Base-by-base conservation (phyloP, 495 filamentous ascomycete species). In the Copromyces sp. region DNA sequence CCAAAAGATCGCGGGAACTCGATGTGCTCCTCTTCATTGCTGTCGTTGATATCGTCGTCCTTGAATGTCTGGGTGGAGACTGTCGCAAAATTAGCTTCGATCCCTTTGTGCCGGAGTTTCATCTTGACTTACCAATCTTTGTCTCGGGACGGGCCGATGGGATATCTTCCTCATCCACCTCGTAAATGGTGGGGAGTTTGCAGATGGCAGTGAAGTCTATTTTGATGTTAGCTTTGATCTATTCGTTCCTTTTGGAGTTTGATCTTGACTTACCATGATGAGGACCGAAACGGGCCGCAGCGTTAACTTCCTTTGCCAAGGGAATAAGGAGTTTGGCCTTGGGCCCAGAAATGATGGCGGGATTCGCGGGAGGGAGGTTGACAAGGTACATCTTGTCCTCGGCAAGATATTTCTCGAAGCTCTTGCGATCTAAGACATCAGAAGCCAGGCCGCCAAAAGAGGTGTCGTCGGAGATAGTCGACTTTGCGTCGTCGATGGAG, bases 271-370 rank as follows among this genome's bases (percentile, higher is more conserved):
- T 61, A 61, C 53, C 2, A 3, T 0, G 5, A 0, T 0, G 0
- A 6, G 12, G 14, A 35, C 2, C 24, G 29, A 11, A 11, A 16
- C 53, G 29, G 29, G 29, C 53, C 53, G 53, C 24, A 35, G 3
- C 1, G 44, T 12, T 17, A 20, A 16, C 1, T 12, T 16, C 29
- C 53, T 35, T 61, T 4, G 2, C 16, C 29, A 20, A 32, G 12
- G 29, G 0, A 0, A 7, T 5, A 7, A 1, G 16, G 2, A 0
- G 0, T 1, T 1, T 32, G 4, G 4, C 5, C 47, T 59, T 16
- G 24, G 24, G 2, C 2, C 20, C 20, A 16, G 24, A 8, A 1
- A 24, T 61, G 24, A 61, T 61, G 2, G 53, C 2, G 0, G 53
- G 11, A 5, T 61, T 61, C 0, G 24, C 0, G 2, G 1, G 4